Percentiles rank a stretch among this genome's conserved stretches.
phyloP scores from a whole-genome alignment of 768 basidiomycete species.

The Albatrellus ellisii region DNA sequence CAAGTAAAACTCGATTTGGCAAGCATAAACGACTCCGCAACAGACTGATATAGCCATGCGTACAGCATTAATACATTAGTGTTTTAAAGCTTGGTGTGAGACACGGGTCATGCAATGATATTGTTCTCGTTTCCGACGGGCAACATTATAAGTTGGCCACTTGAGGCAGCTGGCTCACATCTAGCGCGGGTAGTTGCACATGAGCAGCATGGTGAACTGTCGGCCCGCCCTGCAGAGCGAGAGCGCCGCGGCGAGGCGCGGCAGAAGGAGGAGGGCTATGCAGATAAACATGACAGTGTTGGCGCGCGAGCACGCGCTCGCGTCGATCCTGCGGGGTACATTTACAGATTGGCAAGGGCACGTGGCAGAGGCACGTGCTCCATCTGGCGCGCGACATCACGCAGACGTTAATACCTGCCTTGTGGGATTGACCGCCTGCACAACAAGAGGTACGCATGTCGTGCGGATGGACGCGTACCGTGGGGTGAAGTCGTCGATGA shows the following conservation, averaged over 20 bases:
- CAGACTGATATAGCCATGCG: too few relatives aligned
- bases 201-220: constrained; percentile 18
- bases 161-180: too few relatives aligned
- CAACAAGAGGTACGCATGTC: constrained; percentile 12
- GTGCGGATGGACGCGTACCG: constrained; percentile 26
- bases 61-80: too few relatives aligned
- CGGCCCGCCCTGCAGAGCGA: constrained; percentile 19
- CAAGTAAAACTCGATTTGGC: too few relatives aligned
- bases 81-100: too few relatives aligned
- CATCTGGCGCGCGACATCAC: constrained; percentile 24
- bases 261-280: constrained; percentile 23
- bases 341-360: background rate
- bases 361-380: constrained; percentile 20
- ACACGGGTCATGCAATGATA: too few relatives aligned
- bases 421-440: constrained; percentile 20
- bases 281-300: constrained; percentile 9
- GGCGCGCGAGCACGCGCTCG: constrained; percentile 2
- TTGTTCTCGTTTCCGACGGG: too few relatives aligned
- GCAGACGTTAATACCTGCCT: constrained; percentile 21
- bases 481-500: constrained; percentile 20
- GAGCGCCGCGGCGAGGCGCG: constrained; percentile 16
- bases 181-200: too few relatives aligned
- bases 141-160: too few relatives aligned
- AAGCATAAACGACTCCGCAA: too few relatives aligned
- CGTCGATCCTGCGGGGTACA: background rate